Evolutionary conservation across 345 rosid species (phyloP).

Genomic region (Rhizophora apiculata): DNA sequence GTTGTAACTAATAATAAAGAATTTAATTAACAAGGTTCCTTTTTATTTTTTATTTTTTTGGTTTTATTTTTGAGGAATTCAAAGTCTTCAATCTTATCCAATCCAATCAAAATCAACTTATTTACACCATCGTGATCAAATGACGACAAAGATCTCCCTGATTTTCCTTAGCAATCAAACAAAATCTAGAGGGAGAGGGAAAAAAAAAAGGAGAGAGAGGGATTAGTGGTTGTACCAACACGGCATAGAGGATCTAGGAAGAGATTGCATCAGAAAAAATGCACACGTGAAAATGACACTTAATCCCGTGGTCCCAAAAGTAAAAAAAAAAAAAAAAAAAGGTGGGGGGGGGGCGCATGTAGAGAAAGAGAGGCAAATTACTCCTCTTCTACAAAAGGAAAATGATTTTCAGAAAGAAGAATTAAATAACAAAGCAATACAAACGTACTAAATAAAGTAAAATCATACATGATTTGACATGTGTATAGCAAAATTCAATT

Average conservation of each 20-base stretch:
- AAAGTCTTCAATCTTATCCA: constrained; percentile 14
- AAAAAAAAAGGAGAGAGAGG: background rate
- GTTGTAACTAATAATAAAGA: no score
- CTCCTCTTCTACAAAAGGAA: no score
- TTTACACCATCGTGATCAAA: constrained; percentile 10
- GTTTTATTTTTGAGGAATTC: no score
- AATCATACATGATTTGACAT: no score
- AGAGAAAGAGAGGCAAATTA: no score
- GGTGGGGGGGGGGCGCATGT: no score
- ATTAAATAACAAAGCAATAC: no score
- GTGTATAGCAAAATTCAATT: no score
- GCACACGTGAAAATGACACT: background rate
- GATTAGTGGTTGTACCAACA: constrained; percentile 39
- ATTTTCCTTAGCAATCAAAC: constrained; percentile 43
- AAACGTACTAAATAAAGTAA: no score
- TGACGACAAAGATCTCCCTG: constrained; percentile 29
- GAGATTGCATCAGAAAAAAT: constrained; percentile 23
- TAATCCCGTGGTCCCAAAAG: constrained; percentile 5
- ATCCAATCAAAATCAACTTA: background rate
- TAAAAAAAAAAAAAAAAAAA: background rate
- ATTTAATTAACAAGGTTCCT: no score
- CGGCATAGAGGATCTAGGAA: constrained; percentile 31
- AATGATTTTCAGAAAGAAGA: no score
- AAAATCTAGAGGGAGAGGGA: constrained; percentile 25
- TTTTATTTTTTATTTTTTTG: no score